Evolutionary conservation across 2,329 filamentous ascomycete genomes (phyloP).

Genomic region (Verticillium nonalfalfae): DNA sequence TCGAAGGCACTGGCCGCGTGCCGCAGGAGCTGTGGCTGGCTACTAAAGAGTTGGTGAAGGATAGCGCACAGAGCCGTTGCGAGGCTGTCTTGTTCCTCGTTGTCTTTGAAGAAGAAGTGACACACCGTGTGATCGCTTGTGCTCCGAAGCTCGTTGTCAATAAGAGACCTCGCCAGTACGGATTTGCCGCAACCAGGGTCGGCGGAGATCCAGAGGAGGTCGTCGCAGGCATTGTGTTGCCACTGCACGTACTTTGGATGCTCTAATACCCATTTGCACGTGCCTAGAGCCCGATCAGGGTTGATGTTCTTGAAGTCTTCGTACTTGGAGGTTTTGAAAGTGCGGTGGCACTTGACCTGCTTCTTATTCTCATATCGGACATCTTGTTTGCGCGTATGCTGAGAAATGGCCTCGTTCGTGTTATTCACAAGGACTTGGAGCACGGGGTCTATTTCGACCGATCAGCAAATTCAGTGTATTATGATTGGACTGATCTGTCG

Average conservation of each 20-base stretch:
- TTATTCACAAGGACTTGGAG: neutral
- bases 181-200: conserved; percentile 34
- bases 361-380: conserved; percentile 3
- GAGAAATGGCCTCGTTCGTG: neutral
- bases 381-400: conserved; percentile 1
- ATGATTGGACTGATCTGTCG: too few species aligned
- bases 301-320: conserved; percentile 23
- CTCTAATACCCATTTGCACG: conserved; percentile 25
- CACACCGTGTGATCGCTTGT: conserved; percentile 15
- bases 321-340: conserved; percentile 19
- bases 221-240: conserved; percentile 12
- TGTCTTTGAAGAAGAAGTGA: conserved; percentile 32
- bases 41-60: conserved; percentile 27
- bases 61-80: conserved; percentile 23
- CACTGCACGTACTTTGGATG: conserved; percentile 19
- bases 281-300: conserved; percentile 17
- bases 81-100: conserved; percentile 22
- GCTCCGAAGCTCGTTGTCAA: conserved; percentile 19
- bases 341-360: conserved; percentile 12
- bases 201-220: conserved; percentile 30
- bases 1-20: conserved; percentile 10
- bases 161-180: conserved; percentile 24
- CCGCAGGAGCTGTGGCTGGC: conserved; percentile 16
- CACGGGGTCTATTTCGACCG: conserved; percentile 1
- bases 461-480: too few species aligned